Base-by-base conservation (phyloP, 306 rosid species). In the Styphnolobium japonicum region DNA sequence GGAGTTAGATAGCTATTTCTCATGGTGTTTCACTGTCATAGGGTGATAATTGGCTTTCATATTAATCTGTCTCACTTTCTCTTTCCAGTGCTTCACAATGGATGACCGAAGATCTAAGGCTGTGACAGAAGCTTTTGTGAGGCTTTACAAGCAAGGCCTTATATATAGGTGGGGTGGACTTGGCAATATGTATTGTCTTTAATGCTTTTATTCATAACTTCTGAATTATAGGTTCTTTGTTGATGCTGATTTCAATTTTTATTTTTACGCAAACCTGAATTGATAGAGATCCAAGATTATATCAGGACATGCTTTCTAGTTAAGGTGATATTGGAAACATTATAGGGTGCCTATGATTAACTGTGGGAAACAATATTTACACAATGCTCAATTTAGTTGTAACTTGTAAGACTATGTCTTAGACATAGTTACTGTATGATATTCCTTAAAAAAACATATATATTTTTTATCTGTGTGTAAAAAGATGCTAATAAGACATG, bases 51-150 rank as follows among this genome's bases (percentile, higher is more conserved):
- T 56, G 43, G 43, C 18, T 29, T 19, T 62, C 10, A 29, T 31
- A 58, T 71, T 53, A 27, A 40, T 68, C 48, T 37, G 78, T 16
- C 73, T 43, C 6, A 14, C 68, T 23, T 66, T 79, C 11, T 77
- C 70, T 53, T 83, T 57, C 33, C 79, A 95, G 99, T 88, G 97
- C 91, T 95, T 90, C 84, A 95, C 99, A 66, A 95, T 95, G 99
- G 99, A 95, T 56, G 98, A 93, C 67, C 81, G 76, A 83, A 88
- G 98, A 85, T 90, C 96, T 22, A 87, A 39, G 80, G 99, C 93
- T 76, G 99, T 95, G 80, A 91, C 91, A 7, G 98, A 93, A 87
- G 99, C 94, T 85, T 95, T 95, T 86, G 94, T 93, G 6, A 86
- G 91, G 88, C 96, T 93, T 81, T 85, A 82, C 83, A 76, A 87